These are phyloP conservation scores for Pyrrhoderma noxium DNA, from an alignment of 1,284 basidiomycete genomes.

Conservation along the genomic window DNA sequence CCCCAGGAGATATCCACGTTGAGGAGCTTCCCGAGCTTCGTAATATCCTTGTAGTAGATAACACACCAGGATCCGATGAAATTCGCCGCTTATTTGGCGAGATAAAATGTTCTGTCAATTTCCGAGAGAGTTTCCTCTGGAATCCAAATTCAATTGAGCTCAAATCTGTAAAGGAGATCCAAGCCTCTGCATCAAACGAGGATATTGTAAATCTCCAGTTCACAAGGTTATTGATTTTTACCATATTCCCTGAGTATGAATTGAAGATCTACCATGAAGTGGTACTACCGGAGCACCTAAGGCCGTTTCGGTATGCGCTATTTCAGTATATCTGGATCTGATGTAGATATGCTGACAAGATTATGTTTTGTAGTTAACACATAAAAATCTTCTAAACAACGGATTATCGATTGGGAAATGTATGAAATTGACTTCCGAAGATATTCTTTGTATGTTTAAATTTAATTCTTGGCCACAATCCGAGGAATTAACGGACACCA, in stretches of 20 bases:
- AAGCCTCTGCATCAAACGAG: conserved; percentile 40
- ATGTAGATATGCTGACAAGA: neutral
- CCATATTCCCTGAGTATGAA: neutral
- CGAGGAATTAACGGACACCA: neutral
- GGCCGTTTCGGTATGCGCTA: conserved; percentile 59
- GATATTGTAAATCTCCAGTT: conserved; percentile 80
- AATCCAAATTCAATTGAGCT: conserved; percentile 40
- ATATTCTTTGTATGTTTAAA: conserved; percentile 53
- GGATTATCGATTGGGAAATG: conserved; percentile 61
- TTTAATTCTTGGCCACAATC: neutral
- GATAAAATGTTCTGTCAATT: conserved; percentile 50
- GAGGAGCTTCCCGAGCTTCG: conserved; percentile 55
- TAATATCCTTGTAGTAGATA: conserved; percentile 65
- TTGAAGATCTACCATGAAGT: conserved; percentile 31
- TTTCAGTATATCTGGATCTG: neutral
- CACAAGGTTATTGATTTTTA: conserved; percentile 51
- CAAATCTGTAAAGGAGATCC: conserved; percentile 34
- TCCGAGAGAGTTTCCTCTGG: conserved; percentile 61
- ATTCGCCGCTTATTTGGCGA: neutral
- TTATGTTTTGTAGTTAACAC: conserved; percentile 57
- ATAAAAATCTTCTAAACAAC: conserved; percentile 75
- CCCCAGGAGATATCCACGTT: conserved; percentile 53
- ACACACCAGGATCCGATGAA: conserved; percentile 32
- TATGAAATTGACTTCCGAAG: conserved; percentile 58
- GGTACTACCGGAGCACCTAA: conserved; percentile 77